Conservation (phyloP, 495 filamentous ascomycete species). For the Talaromyces borbonicus region DNA sequence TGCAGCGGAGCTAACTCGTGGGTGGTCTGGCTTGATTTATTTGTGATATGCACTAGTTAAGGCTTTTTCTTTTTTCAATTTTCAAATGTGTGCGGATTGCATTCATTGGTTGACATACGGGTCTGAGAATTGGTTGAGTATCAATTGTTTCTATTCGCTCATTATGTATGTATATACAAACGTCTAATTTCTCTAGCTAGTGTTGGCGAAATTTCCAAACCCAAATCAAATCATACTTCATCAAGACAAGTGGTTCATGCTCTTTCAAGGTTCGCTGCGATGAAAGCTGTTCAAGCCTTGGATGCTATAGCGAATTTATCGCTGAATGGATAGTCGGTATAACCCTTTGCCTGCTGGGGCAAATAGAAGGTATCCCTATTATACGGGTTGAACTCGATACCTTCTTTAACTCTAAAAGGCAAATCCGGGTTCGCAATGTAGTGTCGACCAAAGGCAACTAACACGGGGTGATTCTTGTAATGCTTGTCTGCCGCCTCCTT, state of each 20-base stretch:
- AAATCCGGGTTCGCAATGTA: conserved; percentile 69
- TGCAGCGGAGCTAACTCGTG: background rate
- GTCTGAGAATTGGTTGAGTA: background rate
- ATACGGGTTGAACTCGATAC: conserved; percentile 45
- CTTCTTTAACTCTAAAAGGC: conserved; percentile 49
- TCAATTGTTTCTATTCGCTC: too few relatives aligned
- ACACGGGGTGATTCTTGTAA: conserved; percentile 30
- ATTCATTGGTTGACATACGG: too few relatives aligned
- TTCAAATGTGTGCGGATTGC: too few relatives aligned
- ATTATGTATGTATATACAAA: too few relatives aligned
- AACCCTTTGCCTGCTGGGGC: conserved; percentile 40
- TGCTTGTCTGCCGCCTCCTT: conserved; percentile 40
- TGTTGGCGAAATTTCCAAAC: too few relatives aligned
- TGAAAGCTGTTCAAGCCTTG: background rate
- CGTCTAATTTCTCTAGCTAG: too few relatives aligned
- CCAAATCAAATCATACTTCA: too few relatives aligned
- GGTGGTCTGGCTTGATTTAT: too few relatives aligned
- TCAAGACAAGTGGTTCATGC: too few relatives aligned
- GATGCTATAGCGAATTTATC: conserved; percentile 7
- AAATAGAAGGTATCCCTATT: conserved; percentile 51
- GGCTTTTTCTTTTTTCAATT: background rate
- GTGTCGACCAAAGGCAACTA: conserved; percentile 49
- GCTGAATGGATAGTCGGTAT: conserved; percentile 46
- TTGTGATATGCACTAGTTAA: too few relatives aligned
- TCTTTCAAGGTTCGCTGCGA: too few relatives aligned